Conservation (phyloP, 495 filamentous ascomycete genomes). For the Xylaria intraflava region DNA sequence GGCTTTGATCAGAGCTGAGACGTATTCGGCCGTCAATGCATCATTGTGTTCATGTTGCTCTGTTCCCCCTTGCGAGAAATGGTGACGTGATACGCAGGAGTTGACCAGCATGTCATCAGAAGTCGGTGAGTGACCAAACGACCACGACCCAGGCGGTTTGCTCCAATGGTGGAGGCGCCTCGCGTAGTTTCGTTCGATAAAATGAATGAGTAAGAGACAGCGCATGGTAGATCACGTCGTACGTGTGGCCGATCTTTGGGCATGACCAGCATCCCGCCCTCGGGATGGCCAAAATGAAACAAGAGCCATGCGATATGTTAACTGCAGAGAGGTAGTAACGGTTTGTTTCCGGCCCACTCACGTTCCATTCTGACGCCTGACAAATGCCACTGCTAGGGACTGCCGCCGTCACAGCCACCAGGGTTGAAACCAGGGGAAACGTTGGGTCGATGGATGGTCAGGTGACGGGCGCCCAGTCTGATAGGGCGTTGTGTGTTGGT, state of each 20-base stretch:
- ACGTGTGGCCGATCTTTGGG: slow-evolving; percentile 4
- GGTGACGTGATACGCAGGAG: slow-evolving; percentile 2
- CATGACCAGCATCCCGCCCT: background rate
- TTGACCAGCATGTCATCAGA: background rate
- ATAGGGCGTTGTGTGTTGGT: no score
- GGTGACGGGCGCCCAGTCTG: slow-evolving; percentile 1
- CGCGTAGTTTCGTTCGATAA: background rate
- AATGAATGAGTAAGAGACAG: slow-evolving; percentile 10
- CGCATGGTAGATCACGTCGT: slow-evolving; percentile 8
- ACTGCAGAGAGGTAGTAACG: no score
- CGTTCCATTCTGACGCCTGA: background rate
- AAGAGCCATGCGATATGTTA: slow-evolving; percentile 5
- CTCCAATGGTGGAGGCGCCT: background rate
- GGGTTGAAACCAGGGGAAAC: background rate
- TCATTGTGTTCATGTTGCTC: background rate
- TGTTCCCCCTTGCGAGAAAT: background rate
- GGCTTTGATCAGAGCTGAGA: background rate
- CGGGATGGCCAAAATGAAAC: slow-evolving; percentile 5
- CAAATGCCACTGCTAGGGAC: no score
- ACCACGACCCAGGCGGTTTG: background rate
- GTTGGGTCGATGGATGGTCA: background rate
- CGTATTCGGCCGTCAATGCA: background rate
- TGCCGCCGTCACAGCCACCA: background rate
- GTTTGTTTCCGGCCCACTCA: slow-evolving; percentile 3
- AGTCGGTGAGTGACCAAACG: slow-evolving; percentile 4